A percentile compares a stretch with the other conserved stretches of the same genome.
Evolutionary conservation across 179 eudicot genomes (phyloP).

Genomic region (Beta lomatogona): DNA sequence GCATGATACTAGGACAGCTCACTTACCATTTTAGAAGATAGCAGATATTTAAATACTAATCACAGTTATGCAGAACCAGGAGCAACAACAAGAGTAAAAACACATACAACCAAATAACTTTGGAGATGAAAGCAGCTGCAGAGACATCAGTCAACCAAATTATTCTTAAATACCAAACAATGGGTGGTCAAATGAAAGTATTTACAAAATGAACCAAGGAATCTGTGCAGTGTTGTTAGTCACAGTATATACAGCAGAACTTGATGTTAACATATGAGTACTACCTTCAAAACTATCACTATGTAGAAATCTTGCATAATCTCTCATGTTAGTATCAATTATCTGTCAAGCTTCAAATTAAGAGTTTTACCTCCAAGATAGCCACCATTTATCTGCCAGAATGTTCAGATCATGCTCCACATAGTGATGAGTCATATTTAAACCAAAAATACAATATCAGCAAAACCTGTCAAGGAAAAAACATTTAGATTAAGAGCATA

Average conservation of each 20-base stretch:
- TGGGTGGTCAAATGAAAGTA: conserved; percentile 27
- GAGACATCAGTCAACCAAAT: conserved; percentile 1
- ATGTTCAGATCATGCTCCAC: conserved; percentile 18
- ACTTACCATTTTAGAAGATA: background rate
- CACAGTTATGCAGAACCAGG: background rate
- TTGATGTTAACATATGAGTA: conserved; percentile 1
- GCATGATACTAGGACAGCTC: background rate
- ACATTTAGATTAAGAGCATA: background rate
- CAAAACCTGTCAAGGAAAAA: conserved; percentile 33
- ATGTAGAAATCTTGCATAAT: conserved; percentile 20
- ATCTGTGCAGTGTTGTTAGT: conserved; percentile 34
- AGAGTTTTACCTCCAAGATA: conserved; percentile 36
- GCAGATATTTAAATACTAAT: background rate
- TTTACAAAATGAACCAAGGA: conserved; percentile 32
- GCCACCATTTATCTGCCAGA: conserved; percentile 27
- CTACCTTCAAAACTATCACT: conserved; percentile 15
- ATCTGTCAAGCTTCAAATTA: conserved; percentile 36
- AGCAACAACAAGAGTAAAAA: background rate
- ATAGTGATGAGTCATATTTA: conserved; percentile 7
- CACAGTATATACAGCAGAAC: conserved; percentile 33
- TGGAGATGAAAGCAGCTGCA: conserved; percentile 12
- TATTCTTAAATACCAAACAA: conserved; percentile 18
- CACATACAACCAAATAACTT: background rate
- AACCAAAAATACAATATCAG: conserved; percentile 12
- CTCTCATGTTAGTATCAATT: conserved; percentile 25